Evolutionary conservation across 495 filamentous ascomycete species (phyloP).

Genomic region (Lophiostoma macrostomum): DNA sequence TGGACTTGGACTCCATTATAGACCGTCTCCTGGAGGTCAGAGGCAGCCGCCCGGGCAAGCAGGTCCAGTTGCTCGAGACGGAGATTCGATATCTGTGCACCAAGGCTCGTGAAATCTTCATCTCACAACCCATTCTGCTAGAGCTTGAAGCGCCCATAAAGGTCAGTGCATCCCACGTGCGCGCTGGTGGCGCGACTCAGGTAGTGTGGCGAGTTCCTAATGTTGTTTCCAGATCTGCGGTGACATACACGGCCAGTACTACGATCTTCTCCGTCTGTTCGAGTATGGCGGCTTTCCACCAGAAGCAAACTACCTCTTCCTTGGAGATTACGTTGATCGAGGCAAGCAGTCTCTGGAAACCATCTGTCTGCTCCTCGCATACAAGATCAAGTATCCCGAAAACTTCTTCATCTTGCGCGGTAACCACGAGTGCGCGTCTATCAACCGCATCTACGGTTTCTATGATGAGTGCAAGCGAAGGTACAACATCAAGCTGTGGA

Average conservation of each 20-base stretch:
- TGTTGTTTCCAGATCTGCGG: constrained; percentile 75
- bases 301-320: constrained; percentile 98
- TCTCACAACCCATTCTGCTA: constrained; percentile 95
- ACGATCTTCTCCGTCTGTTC: constrained; percentile 94
- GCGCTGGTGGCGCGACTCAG: neutral
- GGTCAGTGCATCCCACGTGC: constrained; percentile 53
- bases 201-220: constrained; percentile 4
- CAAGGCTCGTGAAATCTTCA: constrained; percentile 98
- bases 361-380: constrained; percentile 94
- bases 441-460: constrained; percentile 99
- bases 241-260: constrained; percentile 99
- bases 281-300: constrained; percentile 99
- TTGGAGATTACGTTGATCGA: constrained; percentile 97
- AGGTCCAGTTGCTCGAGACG: constrained; percentile 92
- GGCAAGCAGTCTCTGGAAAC: constrained; percentile 99
- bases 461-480: constrained; percentile 99
- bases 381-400: constrained; percentile 99
- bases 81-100: constrained; percentile 98
- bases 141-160: constrained; percentile 99
- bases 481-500: constrained; percentile 99
- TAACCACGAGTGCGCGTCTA: constrained; percentile 98
- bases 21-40: constrained; percentile 96
- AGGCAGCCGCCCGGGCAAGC: constrained; percentile 96
- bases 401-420: constrained; percentile 99
- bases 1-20: constrained; percentile 99